Evolutionary conservation across 345 rosid genomes (phyloP).

Genomic region (Viola odorata): DNA sequence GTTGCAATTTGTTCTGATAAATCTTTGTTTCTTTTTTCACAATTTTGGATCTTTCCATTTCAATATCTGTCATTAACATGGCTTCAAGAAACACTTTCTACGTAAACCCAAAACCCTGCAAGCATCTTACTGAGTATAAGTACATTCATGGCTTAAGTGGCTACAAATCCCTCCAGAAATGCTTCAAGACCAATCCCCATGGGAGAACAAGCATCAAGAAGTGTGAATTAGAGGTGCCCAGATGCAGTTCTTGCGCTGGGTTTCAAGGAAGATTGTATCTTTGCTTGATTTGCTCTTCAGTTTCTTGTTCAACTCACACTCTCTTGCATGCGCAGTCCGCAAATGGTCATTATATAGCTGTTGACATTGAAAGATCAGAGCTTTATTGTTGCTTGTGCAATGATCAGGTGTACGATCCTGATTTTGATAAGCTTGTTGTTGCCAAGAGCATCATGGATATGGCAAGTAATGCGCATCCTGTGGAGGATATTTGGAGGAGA

Average conservation of each 20-base stretch:
- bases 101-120: constrained; percentile 57
- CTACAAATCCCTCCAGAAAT: constrained; percentile 44
- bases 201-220: constrained; percentile 48
- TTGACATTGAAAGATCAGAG: constrained; percentile 28
- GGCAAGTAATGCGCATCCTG: constrained; percentile 8
- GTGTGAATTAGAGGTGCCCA: constrained; percentile 33
- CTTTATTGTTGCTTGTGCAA: constrained; percentile 24
- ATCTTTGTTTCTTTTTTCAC: background rate
- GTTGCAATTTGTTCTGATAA: constrained; percentile 10
- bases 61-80: constrained; percentile 32
- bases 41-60: constrained; percentile 3
- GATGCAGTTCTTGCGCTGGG: constrained; percentile 58
- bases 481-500: constrained; percentile 17
- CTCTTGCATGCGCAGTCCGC: constrained; percentile 18
- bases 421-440: constrained; percentile 26
- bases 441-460: constrained; percentile 15
- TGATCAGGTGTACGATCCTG: constrained; percentile 31
- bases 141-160: constrained; percentile 51
- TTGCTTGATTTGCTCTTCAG: constrained; percentile 21
- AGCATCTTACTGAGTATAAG: constrained; percentile 75
- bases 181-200: constrained; percentile 37
- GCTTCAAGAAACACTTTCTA: constrained; percentile 36
- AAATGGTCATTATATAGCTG: constrained; percentile 21
- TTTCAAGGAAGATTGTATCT: constrained; percentile 31
- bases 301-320: constrained; percentile 16